These are phyloP conservation scores for Trichoderma breve DNA, from an alignment of 2,329 filamentous ascomycete genomes.

Conservation along the genomic window DNA sequence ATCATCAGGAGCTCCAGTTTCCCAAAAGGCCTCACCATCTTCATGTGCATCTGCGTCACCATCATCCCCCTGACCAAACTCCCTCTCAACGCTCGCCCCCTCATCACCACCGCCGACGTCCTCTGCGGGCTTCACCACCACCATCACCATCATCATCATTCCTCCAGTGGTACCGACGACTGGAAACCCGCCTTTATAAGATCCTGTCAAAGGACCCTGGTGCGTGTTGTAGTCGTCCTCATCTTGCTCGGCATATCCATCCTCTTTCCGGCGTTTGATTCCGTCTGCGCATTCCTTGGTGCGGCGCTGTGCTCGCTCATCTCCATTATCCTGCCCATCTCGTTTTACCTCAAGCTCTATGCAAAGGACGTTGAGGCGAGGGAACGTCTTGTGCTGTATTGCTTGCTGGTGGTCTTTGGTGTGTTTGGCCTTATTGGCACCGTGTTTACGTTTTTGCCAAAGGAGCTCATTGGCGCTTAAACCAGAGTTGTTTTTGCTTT, in stretches of 20 bases:
- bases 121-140: constrained; percentile 67
- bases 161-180: constrained; percentile 40
- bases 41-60: constrained; percentile 82
- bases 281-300: constrained; percentile 88
- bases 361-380: constrained; percentile 61
- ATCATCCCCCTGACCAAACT: constrained; percentile 95
- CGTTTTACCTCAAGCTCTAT: constrained; percentile 90
- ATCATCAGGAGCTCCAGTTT: constrained; percentile 75
- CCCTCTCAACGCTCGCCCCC: constrained; percentile 84
- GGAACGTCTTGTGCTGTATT: constrained; percentile 67
- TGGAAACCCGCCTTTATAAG: constrained; percentile 42
- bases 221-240: constrained; percentile 67
- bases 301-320: constrained; percentile 90
- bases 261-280: constrained; percentile 73
- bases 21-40: constrained; percentile 67
- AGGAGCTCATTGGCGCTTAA: constrained; percentile 63
- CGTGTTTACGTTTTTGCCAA: constrained; percentile 83
- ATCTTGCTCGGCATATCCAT: constrained; percentile 73
- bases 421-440: constrained; percentile 75
- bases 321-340: constrained; percentile 83
- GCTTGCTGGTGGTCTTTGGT: constrained; percentile 66
- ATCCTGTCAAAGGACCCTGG: constrained; percentile 50
- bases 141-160: constrained; percentile 30
- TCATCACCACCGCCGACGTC: constrained; percentile 81
- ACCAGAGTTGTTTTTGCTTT: neutral